Evolutionary conservation across 768 basidiomycete species (phyloP).

Genomic region (Termitomyces sp.): DNA sequence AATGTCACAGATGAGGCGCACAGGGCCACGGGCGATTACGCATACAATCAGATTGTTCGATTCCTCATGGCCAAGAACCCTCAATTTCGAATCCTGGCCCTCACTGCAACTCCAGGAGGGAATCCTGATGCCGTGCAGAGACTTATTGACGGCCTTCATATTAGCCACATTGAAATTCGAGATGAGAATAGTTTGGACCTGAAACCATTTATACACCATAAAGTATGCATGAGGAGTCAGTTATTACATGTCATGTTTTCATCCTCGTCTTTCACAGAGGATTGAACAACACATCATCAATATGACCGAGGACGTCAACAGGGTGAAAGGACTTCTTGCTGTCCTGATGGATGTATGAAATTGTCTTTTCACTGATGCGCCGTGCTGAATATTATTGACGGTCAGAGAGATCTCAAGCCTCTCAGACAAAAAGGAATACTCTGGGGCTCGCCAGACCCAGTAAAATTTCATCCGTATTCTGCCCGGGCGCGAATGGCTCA

Average conservation of each 20-base stretch:
- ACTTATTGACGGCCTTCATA: slow-evolving; percentile 90
- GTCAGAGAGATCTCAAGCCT: slow-evolving; percentile 28
- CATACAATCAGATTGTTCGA: slow-evolving; percentile 85
- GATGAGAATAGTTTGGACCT: slow-evolving; percentile 89
- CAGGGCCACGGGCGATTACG: slow-evolving; percentile 87
- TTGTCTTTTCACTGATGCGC: background rate
- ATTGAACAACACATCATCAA: slow-evolving; percentile 73
- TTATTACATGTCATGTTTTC: background rate
- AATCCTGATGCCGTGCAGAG: slow-evolving; percentile 82
- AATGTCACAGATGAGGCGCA: slow-evolving; percentile 80
- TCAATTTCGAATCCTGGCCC: slow-evolving; percentile 84
- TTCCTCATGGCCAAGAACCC: slow-evolving; percentile 93
- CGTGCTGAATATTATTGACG: background rate
- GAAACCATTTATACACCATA: slow-evolving; percentile 79
- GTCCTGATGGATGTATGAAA: slow-evolving; percentile 67
- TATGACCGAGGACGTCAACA: slow-evolving; percentile 62
- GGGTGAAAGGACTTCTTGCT: slow-evolving; percentile 61
- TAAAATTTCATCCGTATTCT: slow-evolving; percentile 60
- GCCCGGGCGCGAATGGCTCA: slow-evolving; percentile 38
- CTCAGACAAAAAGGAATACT: slow-evolving; percentile 37
- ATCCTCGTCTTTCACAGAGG: slow-evolving; percentile 35
- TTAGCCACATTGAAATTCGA: slow-evolving; percentile 91
- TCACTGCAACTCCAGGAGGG: slow-evolving; percentile 92
- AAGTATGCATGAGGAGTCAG: slow-evolving; percentile 37
- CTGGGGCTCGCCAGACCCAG: slow-evolving; percentile 41